These are phyloP conservation scores for Claviceps pazoutovae DNA, from an alignment of 2,329 filamentous ascomycete species.

Conservation along the genomic window DNA sequence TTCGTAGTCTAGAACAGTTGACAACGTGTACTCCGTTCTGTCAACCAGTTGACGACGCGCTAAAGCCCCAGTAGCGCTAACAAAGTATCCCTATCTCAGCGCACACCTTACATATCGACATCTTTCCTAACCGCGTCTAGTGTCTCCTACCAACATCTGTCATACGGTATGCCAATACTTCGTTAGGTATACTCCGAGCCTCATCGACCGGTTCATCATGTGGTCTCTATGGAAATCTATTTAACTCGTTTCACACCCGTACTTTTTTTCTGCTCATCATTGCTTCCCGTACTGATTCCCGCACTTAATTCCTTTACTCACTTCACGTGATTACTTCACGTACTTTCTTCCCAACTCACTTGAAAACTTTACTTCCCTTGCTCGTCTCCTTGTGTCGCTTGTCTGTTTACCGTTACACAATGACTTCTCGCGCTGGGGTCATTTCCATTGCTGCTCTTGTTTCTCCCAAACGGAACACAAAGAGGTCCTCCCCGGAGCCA, in stretches of 20 bases:
- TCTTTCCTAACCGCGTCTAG: slow-evolving; percentile 1
- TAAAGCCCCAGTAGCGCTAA: neutral
- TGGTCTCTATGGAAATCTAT: neutral
- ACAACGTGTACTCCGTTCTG: too few relatives aligned
- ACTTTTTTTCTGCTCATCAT: neutral
- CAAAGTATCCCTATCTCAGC: neutral
- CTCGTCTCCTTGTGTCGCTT: neutral
- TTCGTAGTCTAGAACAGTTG: too few relatives aligned
- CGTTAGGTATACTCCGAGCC: slow-evolving; percentile 1
- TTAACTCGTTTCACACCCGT: neutral
- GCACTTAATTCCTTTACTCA: too few relatives aligned
- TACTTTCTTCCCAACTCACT: too few relatives aligned
- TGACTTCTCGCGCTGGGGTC: neutral
- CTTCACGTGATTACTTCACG: too few relatives aligned
- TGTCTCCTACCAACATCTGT: neutral
- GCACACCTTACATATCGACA: slow-evolving; percentile 1
- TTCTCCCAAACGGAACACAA: neutral
- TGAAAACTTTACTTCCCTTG: too few relatives aligned
- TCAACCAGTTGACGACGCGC: neutral
- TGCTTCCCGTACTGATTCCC: too few relatives aligned
- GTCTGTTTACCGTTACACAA: neutral
- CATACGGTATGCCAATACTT: neutral
- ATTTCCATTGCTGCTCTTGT: neutral
- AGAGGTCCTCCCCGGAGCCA: neutral
- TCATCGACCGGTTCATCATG: slow-evolving; percentile 3